Evolutionary conservation across 2,329 filamentous ascomycete genomes (phyloP).

Genomic region (Cytospora piceicola): DNA sequence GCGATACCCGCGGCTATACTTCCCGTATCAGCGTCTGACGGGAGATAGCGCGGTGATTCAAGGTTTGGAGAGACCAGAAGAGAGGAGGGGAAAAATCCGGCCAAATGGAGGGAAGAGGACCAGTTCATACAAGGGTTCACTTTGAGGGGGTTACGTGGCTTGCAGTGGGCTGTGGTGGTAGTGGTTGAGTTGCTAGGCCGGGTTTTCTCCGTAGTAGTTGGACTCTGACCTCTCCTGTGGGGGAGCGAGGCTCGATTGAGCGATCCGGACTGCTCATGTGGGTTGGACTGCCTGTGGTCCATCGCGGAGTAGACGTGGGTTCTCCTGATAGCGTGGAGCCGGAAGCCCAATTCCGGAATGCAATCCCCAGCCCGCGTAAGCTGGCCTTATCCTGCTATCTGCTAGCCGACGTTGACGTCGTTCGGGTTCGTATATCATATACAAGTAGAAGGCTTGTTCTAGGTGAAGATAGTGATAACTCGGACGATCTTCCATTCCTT

Average conservation of each 20-base stretch:
- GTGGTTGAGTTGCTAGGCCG: neutral
- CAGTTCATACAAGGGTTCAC: neutral
- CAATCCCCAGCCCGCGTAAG: neutral
- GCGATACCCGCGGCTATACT: neutral
- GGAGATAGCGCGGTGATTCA: neutral
- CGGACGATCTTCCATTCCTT: neutral
- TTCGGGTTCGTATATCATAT: neutral
- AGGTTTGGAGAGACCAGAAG: neutral
- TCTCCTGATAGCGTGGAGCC: neutral
- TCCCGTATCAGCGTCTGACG: neutral
- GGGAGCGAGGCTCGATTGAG: neutral
- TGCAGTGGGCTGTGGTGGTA: neutral
- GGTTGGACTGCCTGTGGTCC: neutral
- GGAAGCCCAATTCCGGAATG: neutral
- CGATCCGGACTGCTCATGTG: neutral
- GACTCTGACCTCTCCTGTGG: neutral
- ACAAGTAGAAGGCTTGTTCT: neutral
- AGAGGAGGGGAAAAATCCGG: neutral
- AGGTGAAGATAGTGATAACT: neutral
- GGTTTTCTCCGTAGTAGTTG: neutral
- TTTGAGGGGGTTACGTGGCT: neutral
- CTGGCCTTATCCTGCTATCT: neutral
- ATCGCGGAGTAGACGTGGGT: neutral
- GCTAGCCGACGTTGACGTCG: constrained; percentile 5
- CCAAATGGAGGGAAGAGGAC: neutral